Percentiles rank a stretch among this genome's conserved stretches.
These are phyloP conservation scores for Scedosporium minutisporum DNA, from an alignment of 2,329 filamentous ascomycete genomes.

Conservation along the genomic window DNA sequence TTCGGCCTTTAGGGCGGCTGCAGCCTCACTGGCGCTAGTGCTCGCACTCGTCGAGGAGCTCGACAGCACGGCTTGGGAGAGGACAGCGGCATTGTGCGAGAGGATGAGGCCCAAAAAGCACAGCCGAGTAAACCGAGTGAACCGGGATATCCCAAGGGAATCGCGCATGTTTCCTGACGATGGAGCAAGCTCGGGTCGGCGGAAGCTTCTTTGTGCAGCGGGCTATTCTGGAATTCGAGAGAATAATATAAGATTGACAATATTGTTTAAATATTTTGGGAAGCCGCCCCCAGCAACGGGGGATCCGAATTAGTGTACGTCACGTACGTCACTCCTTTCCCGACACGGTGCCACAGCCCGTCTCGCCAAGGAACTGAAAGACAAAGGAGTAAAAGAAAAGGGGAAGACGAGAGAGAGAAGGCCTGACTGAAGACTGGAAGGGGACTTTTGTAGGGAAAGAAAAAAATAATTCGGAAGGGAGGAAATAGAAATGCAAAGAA, in stretches of 20 bases:
- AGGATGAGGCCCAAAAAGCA: background rate
- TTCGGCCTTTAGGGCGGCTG: background rate
- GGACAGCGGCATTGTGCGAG: background rate
- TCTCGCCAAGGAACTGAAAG: background rate
- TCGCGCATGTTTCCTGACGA: background rate
- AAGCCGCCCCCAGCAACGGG: background rate
- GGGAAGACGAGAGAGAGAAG: background rate
- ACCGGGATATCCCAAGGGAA: background rate
- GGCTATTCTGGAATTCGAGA: no score
- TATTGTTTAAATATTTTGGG: background rate
- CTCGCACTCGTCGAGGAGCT: background rate
- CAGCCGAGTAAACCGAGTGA: background rate
- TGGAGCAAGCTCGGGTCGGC: background rate
- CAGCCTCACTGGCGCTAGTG: conserved; percentile 3
- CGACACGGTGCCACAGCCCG: background rate
- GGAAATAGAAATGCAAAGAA: background rate
- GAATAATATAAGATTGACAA: no score
- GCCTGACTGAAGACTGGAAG: no score
- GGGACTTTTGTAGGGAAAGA: no score
- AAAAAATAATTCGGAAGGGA: background rate
- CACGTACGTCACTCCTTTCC: background rate
- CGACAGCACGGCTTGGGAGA: background rate
- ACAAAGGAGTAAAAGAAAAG: background rate
- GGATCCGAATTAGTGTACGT: background rate
- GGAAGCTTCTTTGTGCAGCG: background rate